Conservation (phyloP, 352 stramenopile genomes). For the Phytophthora boehmeriae region DNA sequence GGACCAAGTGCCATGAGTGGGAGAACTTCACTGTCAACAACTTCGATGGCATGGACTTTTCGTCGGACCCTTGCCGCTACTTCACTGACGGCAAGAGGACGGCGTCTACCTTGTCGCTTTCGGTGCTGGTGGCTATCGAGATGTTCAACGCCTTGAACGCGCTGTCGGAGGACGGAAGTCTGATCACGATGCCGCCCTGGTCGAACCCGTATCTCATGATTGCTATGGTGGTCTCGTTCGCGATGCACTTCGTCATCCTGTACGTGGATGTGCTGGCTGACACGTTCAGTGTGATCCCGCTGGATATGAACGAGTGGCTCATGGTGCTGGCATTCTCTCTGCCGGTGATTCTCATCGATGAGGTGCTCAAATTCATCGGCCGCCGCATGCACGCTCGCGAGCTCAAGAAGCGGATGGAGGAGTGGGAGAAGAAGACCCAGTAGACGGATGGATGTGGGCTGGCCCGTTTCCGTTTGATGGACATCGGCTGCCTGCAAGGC, state of each 20-base stretch:
- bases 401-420: slow-evolving; percentile 67
- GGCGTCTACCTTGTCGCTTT: slow-evolving; percentile 93
- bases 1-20: slow-evolving; percentile 91
- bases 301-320: slow-evolving; percentile 93
- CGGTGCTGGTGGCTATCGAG: slow-evolving; percentile 94
- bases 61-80: slow-evolving; percentile 91
- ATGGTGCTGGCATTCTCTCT: slow-evolving; percentile 93
- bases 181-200: slow-evolving; percentile 94
- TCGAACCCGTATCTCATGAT: slow-evolving; percentile 94
- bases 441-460: slow-evolving; percentile 30
- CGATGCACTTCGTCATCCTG: slow-evolving; percentile 94
- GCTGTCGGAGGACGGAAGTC: slow-evolving; percentile 91
- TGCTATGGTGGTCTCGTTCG: slow-evolving; percentile 93
- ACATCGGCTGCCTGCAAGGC: slow-evolving; percentile 14
- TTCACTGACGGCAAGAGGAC: slow-evolving; percentile 93
- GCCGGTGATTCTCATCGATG: slow-evolving; percentile 94
- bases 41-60: slow-evolving; percentile 91
- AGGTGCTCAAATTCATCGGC: slow-evolving; percentile 94
- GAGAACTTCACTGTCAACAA: slow-evolving; percentile 92
- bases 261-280: slow-evolving; percentile 93
- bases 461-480: slow-evolving; percentile 20
- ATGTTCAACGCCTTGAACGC: slow-evolving; percentile 97
- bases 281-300: slow-evolving; percentile 93
- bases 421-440: slow-evolving; percentile 57
- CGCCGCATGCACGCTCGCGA: slow-evolving; percentile 80